These are phyloP conservation scores for Takakia lepidozioides DNA, from an alignment of 225 moss, liverwort and hornwort genomes.

Conservation along the genomic window DNA sequence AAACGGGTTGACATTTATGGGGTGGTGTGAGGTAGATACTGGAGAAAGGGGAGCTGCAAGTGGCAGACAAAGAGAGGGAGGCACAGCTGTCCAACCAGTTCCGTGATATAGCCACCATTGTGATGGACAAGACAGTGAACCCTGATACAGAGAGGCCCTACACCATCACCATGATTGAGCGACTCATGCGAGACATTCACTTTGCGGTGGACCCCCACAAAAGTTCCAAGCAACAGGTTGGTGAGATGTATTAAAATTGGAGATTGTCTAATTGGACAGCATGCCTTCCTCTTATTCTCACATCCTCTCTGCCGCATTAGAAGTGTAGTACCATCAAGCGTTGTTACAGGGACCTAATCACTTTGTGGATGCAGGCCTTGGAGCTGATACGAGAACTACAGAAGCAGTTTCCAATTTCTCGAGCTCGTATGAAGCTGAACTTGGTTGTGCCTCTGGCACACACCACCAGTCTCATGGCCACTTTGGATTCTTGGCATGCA, in stretches of 20 bases:
- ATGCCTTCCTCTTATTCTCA: not conserved
- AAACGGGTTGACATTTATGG: too few relatives aligned
- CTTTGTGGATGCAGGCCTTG: conserved; percentile 54
- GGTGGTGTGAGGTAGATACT: conserved; percentile 82
- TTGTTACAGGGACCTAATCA: too few relatives aligned
- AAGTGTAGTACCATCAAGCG: too few relatives aligned
- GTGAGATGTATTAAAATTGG: too few relatives aligned
- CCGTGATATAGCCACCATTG: conserved; percentile 95
- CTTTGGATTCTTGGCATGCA: conserved; percentile 56
- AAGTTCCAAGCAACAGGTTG: conserved; percentile 97
- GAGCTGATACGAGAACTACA: conserved; percentile 84
- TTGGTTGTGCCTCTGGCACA: conserved; percentile 57
- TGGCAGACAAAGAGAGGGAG: conserved; percentile 94
- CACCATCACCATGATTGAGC: conserved; percentile 98
- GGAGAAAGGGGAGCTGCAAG: conserved; percentile 95
- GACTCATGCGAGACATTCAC: conserved; percentile 91
- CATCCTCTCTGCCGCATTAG: too few relatives aligned
- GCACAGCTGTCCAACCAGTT: conserved; percentile 90
- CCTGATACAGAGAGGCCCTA: conserved; percentile 95
- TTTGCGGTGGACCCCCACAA: conserved; percentile 92
- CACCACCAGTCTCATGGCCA: conserved; percentile 38
- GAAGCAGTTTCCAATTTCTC: conserved; percentile 79
- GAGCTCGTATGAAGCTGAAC: conserved; percentile 87
- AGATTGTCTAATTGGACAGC: not conserved
- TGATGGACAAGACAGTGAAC: conserved; percentile 98